Evolutionary conservation across 345 rosid genomes (phyloP).

Genomic region (Aegle marmelos): DNA sequence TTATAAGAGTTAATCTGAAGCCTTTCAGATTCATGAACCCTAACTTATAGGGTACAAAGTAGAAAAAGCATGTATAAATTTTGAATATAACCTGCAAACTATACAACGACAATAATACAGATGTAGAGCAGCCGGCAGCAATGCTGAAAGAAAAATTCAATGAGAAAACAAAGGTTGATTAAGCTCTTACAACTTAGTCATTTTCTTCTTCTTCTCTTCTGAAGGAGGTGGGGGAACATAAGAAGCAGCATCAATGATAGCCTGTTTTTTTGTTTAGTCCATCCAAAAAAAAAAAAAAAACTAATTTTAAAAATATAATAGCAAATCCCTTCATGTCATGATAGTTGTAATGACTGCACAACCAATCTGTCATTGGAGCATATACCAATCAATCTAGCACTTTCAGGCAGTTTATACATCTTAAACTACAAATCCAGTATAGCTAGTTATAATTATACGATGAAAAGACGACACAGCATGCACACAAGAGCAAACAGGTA

Average conservation of each 20-base stretch:
- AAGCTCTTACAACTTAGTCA: conserved; percentile 60
- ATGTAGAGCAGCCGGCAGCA: background rate
- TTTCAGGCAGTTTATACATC: background rate
- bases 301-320: background rate
- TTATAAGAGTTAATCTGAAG: background rate
- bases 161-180: background rate
- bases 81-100: background rate
- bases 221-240: conserved; percentile 98
- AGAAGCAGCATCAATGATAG: conserved; percentile 84
- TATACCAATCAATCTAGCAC: background rate
- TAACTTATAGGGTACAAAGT: background rate
- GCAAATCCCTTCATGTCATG: background rate
- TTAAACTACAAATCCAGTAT: background rate
- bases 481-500: conserved; percentile 17
- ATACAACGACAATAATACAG: background rate
- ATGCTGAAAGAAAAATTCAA: background rate
- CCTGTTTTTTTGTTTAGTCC: conserved; percentile 37
- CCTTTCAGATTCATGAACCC: background rate
- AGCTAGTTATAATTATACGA: background rate
- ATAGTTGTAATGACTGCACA: background rate
- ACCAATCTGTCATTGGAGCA: background rate
- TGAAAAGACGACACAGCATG: background rate
- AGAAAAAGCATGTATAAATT: background rate
- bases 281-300: background rate
- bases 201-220: conserved; percentile 96